Percentiles rank a stretch among this genome's conserved stretches.
phyloP scores from a whole-genome alignment of 768 basidiomycete species.

The Termitomyces heimii region DNA sequence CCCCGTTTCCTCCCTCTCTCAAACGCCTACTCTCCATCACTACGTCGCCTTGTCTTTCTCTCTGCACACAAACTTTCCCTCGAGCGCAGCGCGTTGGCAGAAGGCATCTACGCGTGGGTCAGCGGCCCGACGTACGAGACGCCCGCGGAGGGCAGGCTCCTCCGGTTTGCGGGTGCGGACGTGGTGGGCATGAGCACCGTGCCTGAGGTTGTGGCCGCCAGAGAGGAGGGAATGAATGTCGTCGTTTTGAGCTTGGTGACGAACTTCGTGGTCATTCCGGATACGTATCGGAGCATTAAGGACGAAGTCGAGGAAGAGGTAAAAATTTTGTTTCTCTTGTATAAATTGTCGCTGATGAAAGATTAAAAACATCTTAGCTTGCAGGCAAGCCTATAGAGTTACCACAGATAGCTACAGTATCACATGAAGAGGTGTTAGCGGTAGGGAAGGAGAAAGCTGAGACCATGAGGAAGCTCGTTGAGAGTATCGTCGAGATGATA shows the following conservation, averaged over 20 bases:
- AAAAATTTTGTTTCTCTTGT: slow-evolving; percentile 19
- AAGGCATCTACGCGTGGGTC: slow-evolving; percentile 89
- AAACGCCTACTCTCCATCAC: slow-evolving; percentile 67
- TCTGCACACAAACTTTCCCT: slow-evolving; percentile 61
- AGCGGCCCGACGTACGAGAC: slow-evolving; percentile 89
- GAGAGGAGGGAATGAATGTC: slow-evolving; percentile 69
- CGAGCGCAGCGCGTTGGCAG: slow-evolving; percentile 50
- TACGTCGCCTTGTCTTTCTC: slow-evolving; percentile 70
- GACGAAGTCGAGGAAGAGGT: slow-evolving; percentile 80
- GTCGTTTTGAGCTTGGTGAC: slow-evolving; percentile 83
- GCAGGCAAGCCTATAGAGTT: slow-evolving; percentile 46
- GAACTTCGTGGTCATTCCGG: slow-evolving; percentile 75
- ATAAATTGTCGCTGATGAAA: not conserved
- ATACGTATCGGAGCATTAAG: slow-evolving; percentile 58
- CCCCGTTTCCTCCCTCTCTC: slow-evolving; percentile 82
- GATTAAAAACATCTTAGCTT: slow-evolving; percentile 35
- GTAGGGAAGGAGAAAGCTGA: slow-evolving; percentile 64
- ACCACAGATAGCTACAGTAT: slow-evolving; percentile 43
- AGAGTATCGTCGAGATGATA: slow-evolving; percentile 46
- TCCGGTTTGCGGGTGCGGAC: slow-evolving; percentile 71
- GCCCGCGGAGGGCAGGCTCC: slow-evolving; percentile 77
- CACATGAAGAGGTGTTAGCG: slow-evolving; percentile 74
- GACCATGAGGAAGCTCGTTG: slow-evolving; percentile 66
- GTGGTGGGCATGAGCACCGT: slow-evolving; percentile 96
- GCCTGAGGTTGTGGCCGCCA: slow-evolving; percentile 79